Conservation (phyloP, 192 early-diverging fungal genomes). For the Backusella tarrabulga region DNA sequence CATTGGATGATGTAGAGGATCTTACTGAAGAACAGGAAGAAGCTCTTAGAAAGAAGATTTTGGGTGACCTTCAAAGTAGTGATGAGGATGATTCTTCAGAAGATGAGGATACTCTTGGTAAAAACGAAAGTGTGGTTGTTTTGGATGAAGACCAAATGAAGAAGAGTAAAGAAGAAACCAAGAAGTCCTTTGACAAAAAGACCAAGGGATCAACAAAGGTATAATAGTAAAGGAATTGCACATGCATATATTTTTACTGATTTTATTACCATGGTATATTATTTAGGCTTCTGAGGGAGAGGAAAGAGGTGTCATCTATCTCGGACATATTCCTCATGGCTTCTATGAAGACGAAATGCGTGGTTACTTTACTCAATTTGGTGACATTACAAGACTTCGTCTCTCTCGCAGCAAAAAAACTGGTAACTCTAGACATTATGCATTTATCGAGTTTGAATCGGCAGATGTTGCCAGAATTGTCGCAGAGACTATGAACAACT, state of each 20-base stretch:
- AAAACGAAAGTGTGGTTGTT: constrained; percentile 17
- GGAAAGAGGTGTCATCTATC: constrained; percentile 75
- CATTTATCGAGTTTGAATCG: constrained; percentile 87
- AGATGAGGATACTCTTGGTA: constrained; percentile 26
- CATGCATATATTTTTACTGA: not conserved
- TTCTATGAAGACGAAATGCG: constrained; percentile 95
- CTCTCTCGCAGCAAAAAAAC: constrained; percentile 91
- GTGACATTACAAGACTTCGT: constrained; percentile 71
- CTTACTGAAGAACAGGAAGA: constrained; percentile 44
- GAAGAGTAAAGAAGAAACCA: constrained; percentile 36
- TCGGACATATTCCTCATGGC: constrained; percentile 92
- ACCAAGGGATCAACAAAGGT: not conserved
- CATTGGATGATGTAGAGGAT: constrained; percentile 19
- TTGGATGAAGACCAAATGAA: constrained; percentile 16
- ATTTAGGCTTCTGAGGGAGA: constrained; percentile 7
- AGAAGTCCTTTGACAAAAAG: constrained; percentile 30
- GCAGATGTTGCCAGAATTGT: constrained; percentile 85
- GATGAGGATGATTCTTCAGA: constrained; percentile 32
- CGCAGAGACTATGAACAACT: constrained; percentile 97
- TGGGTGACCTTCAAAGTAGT: constrained; percentile 24
- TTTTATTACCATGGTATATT: constrained; percentile 3
- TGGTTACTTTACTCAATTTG: constrained; percentile 93
- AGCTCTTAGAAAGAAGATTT: constrained; percentile 41
- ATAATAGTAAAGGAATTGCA: not conserved
- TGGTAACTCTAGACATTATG: constrained; percentile 91